Evolutionary conservation across 192 early-diverging fungal genomes (phyloP), one percentile per base, ranked within the genome.

Genomic region (Gaertneriomyces semiglobifer): DNA sequence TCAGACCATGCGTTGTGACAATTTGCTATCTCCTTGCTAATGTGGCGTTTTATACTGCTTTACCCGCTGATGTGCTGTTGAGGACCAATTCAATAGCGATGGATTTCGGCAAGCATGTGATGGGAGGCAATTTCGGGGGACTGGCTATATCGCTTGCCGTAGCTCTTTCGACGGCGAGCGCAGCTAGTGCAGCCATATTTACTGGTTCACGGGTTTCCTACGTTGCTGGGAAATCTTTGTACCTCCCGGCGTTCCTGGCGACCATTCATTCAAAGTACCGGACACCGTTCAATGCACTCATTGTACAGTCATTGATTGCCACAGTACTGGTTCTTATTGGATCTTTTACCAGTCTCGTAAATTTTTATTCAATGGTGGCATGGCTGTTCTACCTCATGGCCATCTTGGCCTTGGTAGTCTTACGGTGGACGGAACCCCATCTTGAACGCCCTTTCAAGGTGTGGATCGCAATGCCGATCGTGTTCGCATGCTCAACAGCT

Each of bases 101-200:
- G 69, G 88, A 89, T 64, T 90, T 90, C 79, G 90, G 88, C 46
- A 84, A 81, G 68, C 73, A 79, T 54, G 62, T 88, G 42, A 89
- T 92, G 77, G 90, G 90, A 2, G 70, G 73, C 18, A 62, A 73
- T 48, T 68, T 79, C 16, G 86, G 88, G 20, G 85, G 86, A 1
- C 83, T 88, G 33, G 39, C 90, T 19, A 88, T 92, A 68, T 83
- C 89, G 1, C 68, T 89, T 3, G 81, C 85, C 56, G 91, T 92
- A 3, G 85, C 89, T 9, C 77, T 82, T 47, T 83, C 84, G 63
- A 90, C 89, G 12, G 84, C 90, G 58, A 87, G 91, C 10, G 87
- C 91, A 18, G 82, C 84, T n/a, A 92, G 91, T 71, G 91, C 86
- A 39, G 80, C 82, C 25, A 81, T 92, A 43, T 92, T 90, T 66